Evolutionary conservation across 2,329 filamentous ascomycete genomes (phyloP), one percentile per base, ranked within the genome.

Genomic region (Colletotrichum sp.): DNA sequence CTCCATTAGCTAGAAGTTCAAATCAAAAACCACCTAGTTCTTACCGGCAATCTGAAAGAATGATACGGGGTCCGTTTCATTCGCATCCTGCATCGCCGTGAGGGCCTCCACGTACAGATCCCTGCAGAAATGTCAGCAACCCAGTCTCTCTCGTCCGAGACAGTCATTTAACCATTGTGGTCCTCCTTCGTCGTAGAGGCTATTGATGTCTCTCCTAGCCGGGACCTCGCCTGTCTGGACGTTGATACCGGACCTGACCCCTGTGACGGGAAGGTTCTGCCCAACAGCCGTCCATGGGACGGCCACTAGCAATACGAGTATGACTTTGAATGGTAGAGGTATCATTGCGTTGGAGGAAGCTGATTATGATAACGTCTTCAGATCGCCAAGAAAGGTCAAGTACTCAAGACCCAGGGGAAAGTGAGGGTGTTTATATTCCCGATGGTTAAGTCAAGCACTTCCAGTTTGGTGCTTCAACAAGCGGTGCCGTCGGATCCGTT

Each of bases 41-140:
- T 73, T 81, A 90, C 93, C 91, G 59, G 90, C 87, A 72, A 94
- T 86, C 80, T 92, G 88, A 79, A 92, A 94, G 82, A 90, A 94
- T 0, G 92, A 93, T 28, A 90, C 83, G 74, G 84, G 82, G 15
- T 79, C 76, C 9, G 82, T 83, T 80, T 91, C 89, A 75, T 90
- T 84, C 69, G 87, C 86, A 60, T 83, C 81, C 80, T 91, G 88
- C 81, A 93, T 90, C 73, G 87, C 86, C 75, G 87, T 84, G 77
- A 94, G 86, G 27, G 90, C 91, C 32, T 92, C 87, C 13, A 94
- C 82, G 80, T 90, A 93, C 60, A 94, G 83, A 81, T 93, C 77
- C 77, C 77, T 78, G 27, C 2, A 32, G 9, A n/a, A 15, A 36
- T 34, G 48, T 77, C 25, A 74, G 66, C 36, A 59, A 22, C 15